Percentiles rank a stretch among this genome's conserved stretches.
These are phyloP conservation scores for Pythium sukuiense DNA, from an alignment of 352 stramenopile genomes.

Conservation along the genomic window DNA sequence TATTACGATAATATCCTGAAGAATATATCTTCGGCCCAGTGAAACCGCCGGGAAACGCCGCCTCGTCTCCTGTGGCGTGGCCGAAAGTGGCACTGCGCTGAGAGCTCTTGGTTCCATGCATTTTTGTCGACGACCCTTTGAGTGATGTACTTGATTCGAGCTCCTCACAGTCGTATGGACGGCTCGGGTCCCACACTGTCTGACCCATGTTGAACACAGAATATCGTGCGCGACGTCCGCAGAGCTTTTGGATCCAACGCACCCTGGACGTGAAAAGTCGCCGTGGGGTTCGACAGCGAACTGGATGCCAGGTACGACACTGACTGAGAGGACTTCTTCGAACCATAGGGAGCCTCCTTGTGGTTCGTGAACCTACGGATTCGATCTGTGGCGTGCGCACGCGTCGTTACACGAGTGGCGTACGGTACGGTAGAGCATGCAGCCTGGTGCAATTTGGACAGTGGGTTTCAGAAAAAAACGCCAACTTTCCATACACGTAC, in stretches of 20 bases:
- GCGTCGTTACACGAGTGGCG: neutral
- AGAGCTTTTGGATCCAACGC: neutral
- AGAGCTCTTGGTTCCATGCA: no score
- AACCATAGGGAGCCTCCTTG: neutral
- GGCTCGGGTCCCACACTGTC: neutral
- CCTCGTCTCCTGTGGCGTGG: slow-evolving; percentile 1
- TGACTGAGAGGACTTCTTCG: neutral
- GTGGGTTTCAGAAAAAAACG: neutral
- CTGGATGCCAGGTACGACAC: neutral
- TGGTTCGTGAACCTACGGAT: neutral
- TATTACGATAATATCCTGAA: neutral
- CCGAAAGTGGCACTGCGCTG: neutral
- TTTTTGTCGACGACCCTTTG: neutral
- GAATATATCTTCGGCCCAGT: neutral
- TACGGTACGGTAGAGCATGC: neutral
- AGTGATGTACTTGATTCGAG: slow-evolving; percentile 5
- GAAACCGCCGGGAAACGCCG: neutral
- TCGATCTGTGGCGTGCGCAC: neutral
- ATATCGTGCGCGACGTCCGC: neutral
- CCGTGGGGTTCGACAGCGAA: neutral
- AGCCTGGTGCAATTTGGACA: neutral
- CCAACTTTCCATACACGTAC: neutral
- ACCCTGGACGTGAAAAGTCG: neutral
- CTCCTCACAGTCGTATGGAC: neutral
- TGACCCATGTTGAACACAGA: neutral